Conservation (phyloP, 148 eudicot genomes). For the Suaeda aralocaspica region DNA sequence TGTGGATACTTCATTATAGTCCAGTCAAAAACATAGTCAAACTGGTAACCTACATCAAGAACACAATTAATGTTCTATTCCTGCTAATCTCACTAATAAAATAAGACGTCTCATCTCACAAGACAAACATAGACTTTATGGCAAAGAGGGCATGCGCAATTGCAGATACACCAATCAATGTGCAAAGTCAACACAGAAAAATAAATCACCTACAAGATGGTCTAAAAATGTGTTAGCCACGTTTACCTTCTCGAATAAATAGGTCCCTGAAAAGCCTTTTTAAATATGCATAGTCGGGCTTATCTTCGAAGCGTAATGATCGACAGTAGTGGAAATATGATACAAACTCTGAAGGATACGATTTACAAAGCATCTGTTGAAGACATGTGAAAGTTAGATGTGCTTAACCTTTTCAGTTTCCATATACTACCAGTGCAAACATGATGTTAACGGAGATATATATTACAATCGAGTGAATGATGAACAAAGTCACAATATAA, state of each 20-base stretch:
- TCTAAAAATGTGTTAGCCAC: neutral
- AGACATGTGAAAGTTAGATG: constrained; percentile 15
- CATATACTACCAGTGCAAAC: neutral
- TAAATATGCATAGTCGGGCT: constrained; percentile 88
- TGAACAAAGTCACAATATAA: neutral
- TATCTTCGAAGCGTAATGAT: constrained; percentile 90
- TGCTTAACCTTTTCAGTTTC: constrained; percentile 7
- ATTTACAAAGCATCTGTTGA: constrained; percentile 81
- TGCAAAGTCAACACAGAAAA: neutral
- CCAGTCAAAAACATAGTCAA: constrained; percentile 96
- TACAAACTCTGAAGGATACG: constrained; percentile 86
- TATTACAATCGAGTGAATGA: neutral
- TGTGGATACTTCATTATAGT: constrained; percentile 91
- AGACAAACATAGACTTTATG: neutral
- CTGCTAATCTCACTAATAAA: neutral
- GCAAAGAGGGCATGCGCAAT: neutral
- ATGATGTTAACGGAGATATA: neutral
- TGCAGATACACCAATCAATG: neutral
- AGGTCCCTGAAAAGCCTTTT: constrained; percentile 95
- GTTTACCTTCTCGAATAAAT: constrained; percentile 86
- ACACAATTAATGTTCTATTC: constrained; percentile 2
- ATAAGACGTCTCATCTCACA: neutral
- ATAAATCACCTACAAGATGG: neutral
- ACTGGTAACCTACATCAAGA: constrained; percentile 64
- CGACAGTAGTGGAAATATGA: constrained; percentile 94